Evolutionary conservation across 2,329 filamentous ascomycete genomes (phyloP), one percentile per base, ranked within the genome.

Genomic region (Aspergillus fumigatus): DNA sequence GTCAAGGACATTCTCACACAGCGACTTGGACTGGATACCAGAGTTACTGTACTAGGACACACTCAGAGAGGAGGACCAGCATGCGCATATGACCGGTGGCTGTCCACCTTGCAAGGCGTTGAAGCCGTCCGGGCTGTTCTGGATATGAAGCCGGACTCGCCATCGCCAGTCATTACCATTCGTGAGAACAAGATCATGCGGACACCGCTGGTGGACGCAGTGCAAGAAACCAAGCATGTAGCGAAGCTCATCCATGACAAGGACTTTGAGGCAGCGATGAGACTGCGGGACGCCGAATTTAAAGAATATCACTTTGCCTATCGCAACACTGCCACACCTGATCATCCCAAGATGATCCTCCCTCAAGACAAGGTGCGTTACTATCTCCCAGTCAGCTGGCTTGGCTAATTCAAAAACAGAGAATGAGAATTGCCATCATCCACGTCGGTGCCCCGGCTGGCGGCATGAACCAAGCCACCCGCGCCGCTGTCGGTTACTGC

Each of bases 111-210:
- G 38, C 94, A 99, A 72, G 94, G 92, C 67, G 91, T 96, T 3
- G 92, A 97, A 74, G 93, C 92, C 25, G 92, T 97, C 68, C 91
- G 89, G 67, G 92, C 93, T 23, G 90, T 97, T 19, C 82, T 97
- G 27, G 90, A 96, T 63, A 90, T 91, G 51, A 95, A 87, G 0
- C 92, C 94, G 9, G 88, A 94, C 47, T 93, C 90, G 0, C 90
- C 91, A 54, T 96, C 92, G 50, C 93, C 92, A 56, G 92, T 99
- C 70, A 97, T 99, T 70, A 92, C 92, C 65, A 92, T 99, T 65
- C 92, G 88, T 62, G 94, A 99, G 80, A 97, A 97, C 83, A 96
- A 99, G 79, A 97, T 99, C 70, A 87, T 92, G 62, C 86, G 92
- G 54, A 92, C 92, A 66, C 88, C 92, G 21, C 80, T 99, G 26